These are phyloP conservation scores for Phytophthora pistaciae DNA, from an alignment of 352 stramenopile species.

Conservation along the genomic window DNA sequence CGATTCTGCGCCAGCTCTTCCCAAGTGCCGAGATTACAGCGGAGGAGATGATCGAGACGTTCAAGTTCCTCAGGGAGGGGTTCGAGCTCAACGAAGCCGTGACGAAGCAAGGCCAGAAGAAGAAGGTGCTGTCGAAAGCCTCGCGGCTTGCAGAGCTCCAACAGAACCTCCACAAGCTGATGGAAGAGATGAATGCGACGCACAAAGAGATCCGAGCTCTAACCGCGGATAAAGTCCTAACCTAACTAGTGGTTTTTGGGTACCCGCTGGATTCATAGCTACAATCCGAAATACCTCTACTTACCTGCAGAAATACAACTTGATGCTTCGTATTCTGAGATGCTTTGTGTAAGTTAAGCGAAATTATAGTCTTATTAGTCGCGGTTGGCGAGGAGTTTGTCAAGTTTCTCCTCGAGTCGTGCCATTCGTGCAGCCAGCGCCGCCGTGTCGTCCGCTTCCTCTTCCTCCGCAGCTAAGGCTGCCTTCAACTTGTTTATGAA, in stretches of 20 bases:
- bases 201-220: slow-evolving; percentile 8
- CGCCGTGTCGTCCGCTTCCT: too few species aligned
- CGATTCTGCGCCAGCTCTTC: not conserved
- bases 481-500: too few species aligned
- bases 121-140: not conserved
- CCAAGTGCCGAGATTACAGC: not conserved
- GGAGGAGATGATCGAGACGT: slow-evolving; percentile 5
- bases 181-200: slow-evolving; percentile 1
- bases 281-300: too few species aligned
- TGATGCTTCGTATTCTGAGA: too few species aligned
- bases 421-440: too few species aligned
- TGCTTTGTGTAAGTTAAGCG: too few species aligned
- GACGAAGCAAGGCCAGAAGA: not conserved
- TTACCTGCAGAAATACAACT: too few species aligned
- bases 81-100: slow-evolving; percentile 8
- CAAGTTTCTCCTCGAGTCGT: too few species aligned
- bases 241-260: not conserved
- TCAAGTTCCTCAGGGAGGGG: slow-evolving; percentile 4
- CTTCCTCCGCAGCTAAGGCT: too few species aligned
- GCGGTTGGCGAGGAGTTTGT: too few species aligned
- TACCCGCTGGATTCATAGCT: too few species aligned
- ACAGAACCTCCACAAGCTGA: not conserved
- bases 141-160: not conserved
- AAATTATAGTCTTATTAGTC: too few species aligned
- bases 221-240: not conserved